Conservation (phyloP, 495 filamentous ascomycete species). For the Xylaria longipes region DNA sequence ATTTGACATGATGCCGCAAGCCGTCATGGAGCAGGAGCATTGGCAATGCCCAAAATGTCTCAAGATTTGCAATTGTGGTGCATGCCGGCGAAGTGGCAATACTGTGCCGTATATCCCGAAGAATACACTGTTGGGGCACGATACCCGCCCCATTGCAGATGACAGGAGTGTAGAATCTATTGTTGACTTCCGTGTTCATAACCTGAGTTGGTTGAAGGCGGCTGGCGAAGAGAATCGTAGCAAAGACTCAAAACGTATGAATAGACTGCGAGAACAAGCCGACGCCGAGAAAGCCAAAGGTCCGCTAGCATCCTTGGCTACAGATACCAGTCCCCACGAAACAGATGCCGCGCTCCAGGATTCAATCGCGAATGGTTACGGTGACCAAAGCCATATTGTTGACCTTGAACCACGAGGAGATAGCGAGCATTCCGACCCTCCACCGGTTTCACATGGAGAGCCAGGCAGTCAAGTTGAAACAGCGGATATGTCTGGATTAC, state of each 20-base stretch:
- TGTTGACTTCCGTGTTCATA: slow-evolving; percentile 84
- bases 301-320: slow-evolving; percentile 33
- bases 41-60: slow-evolving; percentile 91
- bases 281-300: slow-evolving; percentile 60
- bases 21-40: slow-evolving; percentile 73
- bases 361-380: slow-evolving; percentile 42
- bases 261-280: slow-evolving; percentile 57
- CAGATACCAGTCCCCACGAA: slow-evolving; percentile 41
- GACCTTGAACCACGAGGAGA: slow-evolving; percentile 14
- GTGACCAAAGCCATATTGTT: slow-evolving; percentile 40
- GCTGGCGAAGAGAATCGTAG: slow-evolving; percentile 57
- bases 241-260: slow-evolving; percentile 57
- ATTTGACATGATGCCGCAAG: slow-evolving; percentile 83
- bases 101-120: slow-evolving; percentile 77
- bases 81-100: slow-evolving; percentile 63
- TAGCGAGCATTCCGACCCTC: background rate
- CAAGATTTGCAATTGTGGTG: slow-evolving; percentile 81
- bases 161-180: slow-evolving; percentile 84
- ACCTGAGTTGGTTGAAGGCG: slow-evolving; percentile 74
- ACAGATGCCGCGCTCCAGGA: slow-evolving; percentile 44
- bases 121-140: slow-evolving; percentile 83
- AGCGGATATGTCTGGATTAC: slow-evolving; percentile 24
- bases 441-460: slow-evolving; percentile 11
- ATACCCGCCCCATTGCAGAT: slow-evolving; percentile 87
- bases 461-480: slow-evolving; percentile 23